These are phyloP conservation scores for Backusella australiensis DNA, from an alignment of 192 early-diverging fungal species.

Conservation along the genomic window DNA sequence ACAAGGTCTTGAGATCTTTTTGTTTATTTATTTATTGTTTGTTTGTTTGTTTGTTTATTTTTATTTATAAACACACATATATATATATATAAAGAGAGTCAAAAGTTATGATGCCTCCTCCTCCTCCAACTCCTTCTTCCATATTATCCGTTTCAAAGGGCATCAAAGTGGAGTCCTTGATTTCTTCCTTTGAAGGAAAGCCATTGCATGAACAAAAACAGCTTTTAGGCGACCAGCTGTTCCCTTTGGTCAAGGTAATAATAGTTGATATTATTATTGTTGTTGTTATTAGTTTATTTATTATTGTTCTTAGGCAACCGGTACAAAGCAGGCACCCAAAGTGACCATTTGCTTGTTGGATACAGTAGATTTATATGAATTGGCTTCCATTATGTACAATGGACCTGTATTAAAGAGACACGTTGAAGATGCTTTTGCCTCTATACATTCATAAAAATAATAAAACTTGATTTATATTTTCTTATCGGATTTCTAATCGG, in stretches of 20 bases:
- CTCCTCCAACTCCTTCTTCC: not conserved
- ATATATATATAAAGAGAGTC: not conserved
- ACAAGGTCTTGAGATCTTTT: too few species aligned
- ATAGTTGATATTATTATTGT: not conserved
- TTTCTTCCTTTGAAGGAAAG: slow-evolving; percentile 31
- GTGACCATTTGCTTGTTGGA: slow-evolving; percentile 39
- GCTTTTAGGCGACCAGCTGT: slow-evolving; percentile 37
- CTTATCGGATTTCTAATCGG: not conserved
- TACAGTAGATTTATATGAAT: slow-evolving; percentile 32
- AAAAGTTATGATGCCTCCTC: not conserved
- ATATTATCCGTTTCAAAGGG: slow-evolving; percentile 18
- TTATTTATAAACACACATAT: too few species aligned
- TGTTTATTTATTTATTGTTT: not conserved
- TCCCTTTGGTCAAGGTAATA: slow-evolving; percentile 40
- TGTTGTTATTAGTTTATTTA: not conserved
- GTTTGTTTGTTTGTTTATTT: too few species aligned
- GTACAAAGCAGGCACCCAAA: slow-evolving; percentile 33
- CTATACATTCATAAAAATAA: slow-evolving; percentile 1
- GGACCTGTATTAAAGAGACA: slow-evolving; percentile 1
- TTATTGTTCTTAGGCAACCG: slow-evolving; percentile 1
- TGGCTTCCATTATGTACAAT: slow-evolving; percentile 40
- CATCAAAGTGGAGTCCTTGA: slow-evolving; percentile 14
- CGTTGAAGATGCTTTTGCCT: slow-evolving; percentile 11
- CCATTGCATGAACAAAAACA: slow-evolving; percentile 39
- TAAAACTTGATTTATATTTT: not conserved